phyloP scores from a whole-genome alignment of 129 eudicot species.

The Helianthus annuus region HanXRQr2.0-SUNRISE NC_035447.2:128754045-128754544 shows the following conservation, averaged over 20 bases:
- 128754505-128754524: conserved; percentile 56
- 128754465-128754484: conserved; percentile 55
- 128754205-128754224: background rate
- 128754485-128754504: conserved; percentile 59
- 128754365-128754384: no score
- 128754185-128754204: background rate
- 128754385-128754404: no score
- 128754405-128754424: background rate
- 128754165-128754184: no score
- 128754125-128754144: no score
- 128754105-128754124: no score
- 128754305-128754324: conserved; percentile 61
- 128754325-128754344: no score
- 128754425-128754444: conserved; percentile 37
- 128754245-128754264: background rate
- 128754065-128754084: no score
- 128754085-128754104: no score
- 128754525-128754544: conserved; percentile 1
- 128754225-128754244: no score
- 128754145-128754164: no score
- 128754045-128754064: no score
- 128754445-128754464: conserved; percentile 47
- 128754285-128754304: conserved; percentile 80
- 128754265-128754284: background rate
- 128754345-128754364: no score